A percentile compares a stretch with the other conserved stretches of the same genome.
These are phyloP conservation scores for Alloteropsis angusta DNA, from an alignment of 202 grass and related monocot species.

Conservation along the genomic window DNA sequence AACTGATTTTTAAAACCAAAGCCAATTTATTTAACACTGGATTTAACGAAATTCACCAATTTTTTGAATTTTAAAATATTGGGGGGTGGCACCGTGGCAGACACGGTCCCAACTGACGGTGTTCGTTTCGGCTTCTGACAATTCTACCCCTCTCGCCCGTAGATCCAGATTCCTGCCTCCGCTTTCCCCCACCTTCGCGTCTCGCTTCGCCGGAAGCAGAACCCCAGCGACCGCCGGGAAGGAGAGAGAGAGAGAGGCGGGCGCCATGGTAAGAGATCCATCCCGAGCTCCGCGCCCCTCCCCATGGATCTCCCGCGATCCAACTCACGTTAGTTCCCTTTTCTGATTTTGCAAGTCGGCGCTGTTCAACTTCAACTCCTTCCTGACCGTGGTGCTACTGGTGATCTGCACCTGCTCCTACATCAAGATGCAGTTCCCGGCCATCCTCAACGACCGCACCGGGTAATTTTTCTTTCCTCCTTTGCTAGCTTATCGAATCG, in stretches of 20 bases:
- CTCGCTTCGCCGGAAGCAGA: background rate
- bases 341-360: constrained; percentile 49
- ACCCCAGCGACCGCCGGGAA: background rate
- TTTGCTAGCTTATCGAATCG: background rate
- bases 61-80: background rate
- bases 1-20: too few relatives aligned
- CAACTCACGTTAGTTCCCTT: background rate
- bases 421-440: constrained; percentile 86
- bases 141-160: background rate
- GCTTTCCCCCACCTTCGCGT: background rate
- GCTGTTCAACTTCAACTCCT: constrained; percentile 90
- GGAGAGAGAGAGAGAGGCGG: background rate
- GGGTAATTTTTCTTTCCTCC: constrained; percentile 33
- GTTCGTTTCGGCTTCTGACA: background rate
- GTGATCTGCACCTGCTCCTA: constrained; percentile 93
- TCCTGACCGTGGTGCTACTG: constrained; percentile 79
- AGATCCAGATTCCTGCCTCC: background rate
- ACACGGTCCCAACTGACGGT: too few relatives aligned
- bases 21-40: too few relatives aligned
- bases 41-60: too few relatives aligned
- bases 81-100: too few relatives aligned
- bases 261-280: constrained; percentile 31
- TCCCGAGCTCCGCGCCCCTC: background rate
- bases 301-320: background rate
- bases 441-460: constrained; percentile 69